These are phyloP conservation scores for Chionographis japonica DNA, from an alignment of 106 monocot genomes.

Conservation along the genomic window DNA sequence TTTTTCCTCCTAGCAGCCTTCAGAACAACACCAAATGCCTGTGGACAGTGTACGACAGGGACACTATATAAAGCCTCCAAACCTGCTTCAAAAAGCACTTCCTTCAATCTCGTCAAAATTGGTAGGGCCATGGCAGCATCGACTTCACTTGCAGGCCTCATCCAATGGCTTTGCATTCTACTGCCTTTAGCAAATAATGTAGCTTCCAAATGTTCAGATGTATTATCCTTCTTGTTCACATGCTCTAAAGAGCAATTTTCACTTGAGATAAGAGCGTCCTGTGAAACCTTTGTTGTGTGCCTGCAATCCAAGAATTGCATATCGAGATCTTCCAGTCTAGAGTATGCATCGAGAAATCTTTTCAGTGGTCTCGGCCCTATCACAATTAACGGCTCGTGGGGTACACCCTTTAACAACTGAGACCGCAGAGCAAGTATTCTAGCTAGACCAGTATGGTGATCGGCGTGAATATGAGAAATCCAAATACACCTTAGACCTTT, in stretches of 20 bases:
- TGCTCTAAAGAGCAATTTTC: slow-evolving; percentile 6
- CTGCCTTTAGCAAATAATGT: slow-evolving; percentile 48
- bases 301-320: slow-evolving; percentile 94
- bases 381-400: slow-evolving; percentile 77
- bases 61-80: slow-evolving; percentile 75
- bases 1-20: slow-evolving; percentile 54
- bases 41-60: slow-evolving; percentile 92
- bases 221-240: neutral
- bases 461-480: slow-evolving; percentile 98
- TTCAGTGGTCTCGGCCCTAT: slow-evolving; percentile 82
- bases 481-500: slow-evolving; percentile 73
- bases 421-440: slow-evolving; percentile 73
- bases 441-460: slow-evolving; percentile 90
- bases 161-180: slow-evolving; percentile 80
- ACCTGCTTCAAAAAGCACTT: slow-evolving; percentile 51
- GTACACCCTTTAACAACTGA: slow-evolving; percentile 47
- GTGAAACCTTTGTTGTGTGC: slow-evolving; percentile 51
- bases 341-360: slow-evolving; percentile 92
- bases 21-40: slow-evolving; percentile 86
- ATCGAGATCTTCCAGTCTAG: slow-evolving; percentile 83
- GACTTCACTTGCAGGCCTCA: slow-evolving; percentile 51
- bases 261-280: slow-evolving; percentile 15
- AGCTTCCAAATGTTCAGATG: slow-evolving; percentile 10
- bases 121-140: slow-evolving; percentile 30
- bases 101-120: slow-evolving; percentile 47